phyloP scores from a whole-genome alignment of 768 basidiomycete genomes.

The Rhodotorula babjevae region DNA sequence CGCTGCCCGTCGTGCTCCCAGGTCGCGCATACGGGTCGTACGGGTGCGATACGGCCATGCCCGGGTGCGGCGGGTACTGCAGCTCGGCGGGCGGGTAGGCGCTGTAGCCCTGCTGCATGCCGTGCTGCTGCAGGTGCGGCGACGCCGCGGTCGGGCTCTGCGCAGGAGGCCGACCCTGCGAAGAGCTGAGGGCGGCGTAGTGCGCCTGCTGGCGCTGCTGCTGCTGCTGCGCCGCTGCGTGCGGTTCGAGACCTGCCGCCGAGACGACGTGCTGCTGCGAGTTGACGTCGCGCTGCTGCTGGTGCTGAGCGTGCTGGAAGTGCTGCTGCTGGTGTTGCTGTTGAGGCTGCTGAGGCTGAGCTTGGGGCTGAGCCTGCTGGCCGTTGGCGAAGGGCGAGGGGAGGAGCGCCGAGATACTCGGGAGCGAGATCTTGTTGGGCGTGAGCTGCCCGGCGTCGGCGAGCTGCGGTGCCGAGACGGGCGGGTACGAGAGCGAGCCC shows the following conservation, averaged over 20 bases:
- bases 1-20: neutral
- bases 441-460: conserved; percentile 1
- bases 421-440: conserved; percentile 27
- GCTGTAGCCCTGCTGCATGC: neutral
- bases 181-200: neutral
- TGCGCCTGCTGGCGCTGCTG: neutral
- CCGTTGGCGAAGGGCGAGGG: neutral
- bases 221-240: neutral
- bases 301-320: neutral
- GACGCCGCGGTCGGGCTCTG: neutral
- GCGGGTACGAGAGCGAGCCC: neutral
- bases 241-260: no score
- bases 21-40: conserved; percentile 8
- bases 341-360: neutral
- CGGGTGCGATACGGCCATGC: neutral
- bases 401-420: conserved; percentile 33
- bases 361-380: neutral
- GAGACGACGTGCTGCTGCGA: neutral
- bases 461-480: neutral
- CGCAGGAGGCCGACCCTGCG: neutral
- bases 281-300: neutral
- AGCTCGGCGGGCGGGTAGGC: neutral
- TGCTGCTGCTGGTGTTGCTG: neutral
- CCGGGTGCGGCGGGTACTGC: neutral
- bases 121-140: neutral